Base-by-base conservation (phyloP, 2,329 filamentous ascomycete species). In the Beauveria asiatica region DNA sequence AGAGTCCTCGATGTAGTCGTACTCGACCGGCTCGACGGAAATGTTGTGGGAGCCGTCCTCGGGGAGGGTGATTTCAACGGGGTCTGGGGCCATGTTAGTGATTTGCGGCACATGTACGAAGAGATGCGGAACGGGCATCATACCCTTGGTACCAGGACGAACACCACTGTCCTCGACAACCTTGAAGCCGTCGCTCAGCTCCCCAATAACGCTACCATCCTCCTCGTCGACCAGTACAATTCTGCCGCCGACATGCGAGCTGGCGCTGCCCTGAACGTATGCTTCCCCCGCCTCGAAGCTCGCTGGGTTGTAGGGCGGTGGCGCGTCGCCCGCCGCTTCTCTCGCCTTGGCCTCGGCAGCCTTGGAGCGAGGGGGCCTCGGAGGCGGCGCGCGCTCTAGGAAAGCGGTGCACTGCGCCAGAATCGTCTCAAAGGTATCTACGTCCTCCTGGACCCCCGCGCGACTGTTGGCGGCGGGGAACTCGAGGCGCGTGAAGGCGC, bases 351-450 rank as follows among this genome's bases (percentile, higher is more conserved):
- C 66, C 49, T 67, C 55, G 33, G 69, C 66, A 6, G 70, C 71
- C 66, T 75, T 70, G 63, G 53, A 52, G 50, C 57, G 66, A 62
- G 66, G 67, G 30, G 70, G 63, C 64, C 73, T 76, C 10, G 83
- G 86, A 7, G 89, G 85, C 45, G 86, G 80, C 10, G 90, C 87
- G 49, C 92, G 85, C 73, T 97, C 93, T 5, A 96, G 83, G 72
- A 99, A 97, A 2, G 93, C 90, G 2, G 93, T 97, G 74, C 93
- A 97, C 75, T 97, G 92, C n/a, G 93, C 93, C 55, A 97, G 81
- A 65, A 97, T 97, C 3, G 93, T 97, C 78, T 97, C 93, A 69
- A 97, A 97, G 0, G 93, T 97, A 70, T 97, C 92, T 46, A 96
- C 81, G 72, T 97, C 93, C 71, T 97, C 92, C 72, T 97, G 92